Conservation (phyloP, 2,329 filamentous ascomycete species). For the Epichloe hybrida region DNA sequence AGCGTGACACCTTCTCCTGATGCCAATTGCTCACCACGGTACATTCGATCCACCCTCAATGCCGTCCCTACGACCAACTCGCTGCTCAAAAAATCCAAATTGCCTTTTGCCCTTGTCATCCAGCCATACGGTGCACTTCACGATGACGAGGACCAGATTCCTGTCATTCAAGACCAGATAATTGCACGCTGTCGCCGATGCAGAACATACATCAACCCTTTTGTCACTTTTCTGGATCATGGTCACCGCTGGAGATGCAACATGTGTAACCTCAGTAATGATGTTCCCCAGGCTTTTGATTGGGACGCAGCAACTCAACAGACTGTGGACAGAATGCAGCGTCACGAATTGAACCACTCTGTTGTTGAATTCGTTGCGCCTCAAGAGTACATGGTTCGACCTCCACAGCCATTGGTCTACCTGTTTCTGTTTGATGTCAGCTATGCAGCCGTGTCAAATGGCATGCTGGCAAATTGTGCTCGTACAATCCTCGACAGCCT, state of each 20-base stretch:
- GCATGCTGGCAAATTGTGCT: conserved; percentile 81
- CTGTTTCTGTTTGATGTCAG: conserved; percentile 93
- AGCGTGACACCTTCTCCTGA: conserved; percentile 83
- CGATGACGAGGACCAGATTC: conserved; percentile 81
- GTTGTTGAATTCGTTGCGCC: conserved; percentile 96
- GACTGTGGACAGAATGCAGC: conserved; percentile 80
- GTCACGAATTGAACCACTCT: conserved; percentile 87
- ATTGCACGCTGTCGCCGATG: conserved; percentile 94
- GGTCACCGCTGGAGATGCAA: conserved; percentile 98
- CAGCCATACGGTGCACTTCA: conserved; percentile 90
- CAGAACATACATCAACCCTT: conserved; percentile 95
- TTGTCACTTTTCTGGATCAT: conserved; percentile 90
- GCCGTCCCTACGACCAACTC: conserved; percentile 85
- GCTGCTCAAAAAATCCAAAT: conserved; percentile 92
- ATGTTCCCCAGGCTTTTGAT: conserved; percentile 97
- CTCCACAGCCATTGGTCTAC: conserved; percentile 89
- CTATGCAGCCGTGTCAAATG: conserved; percentile 77
- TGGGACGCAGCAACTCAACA: conserved; percentile 92
- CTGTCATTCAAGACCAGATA: conserved; percentile 89
- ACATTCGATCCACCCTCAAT: conserved; percentile 89
- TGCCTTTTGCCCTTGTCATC: conserved; percentile 90
- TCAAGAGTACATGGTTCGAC: conserved; percentile 98
- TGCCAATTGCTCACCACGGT: conserved; percentile 87
- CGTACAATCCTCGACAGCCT: conserved; percentile 90
- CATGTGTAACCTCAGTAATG: conserved; percentile 98